Conservation (phyloP, 2,329 filamentous ascomycete genomes). For the Colletotrichum orchidophilum region DNA sequence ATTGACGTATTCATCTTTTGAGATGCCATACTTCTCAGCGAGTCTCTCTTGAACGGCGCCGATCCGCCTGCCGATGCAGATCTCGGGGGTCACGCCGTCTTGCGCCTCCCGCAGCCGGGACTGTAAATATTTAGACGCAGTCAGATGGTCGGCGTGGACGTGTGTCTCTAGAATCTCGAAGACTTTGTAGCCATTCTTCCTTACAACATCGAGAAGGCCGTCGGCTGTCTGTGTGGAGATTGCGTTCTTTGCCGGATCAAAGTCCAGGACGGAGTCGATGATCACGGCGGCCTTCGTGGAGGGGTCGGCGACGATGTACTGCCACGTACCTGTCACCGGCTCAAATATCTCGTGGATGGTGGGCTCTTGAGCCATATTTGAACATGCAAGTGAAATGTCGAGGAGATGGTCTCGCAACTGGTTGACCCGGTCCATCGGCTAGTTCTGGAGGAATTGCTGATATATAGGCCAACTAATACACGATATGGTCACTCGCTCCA, state of each 20-base stretch:
- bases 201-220: conserved; percentile 51
- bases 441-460: background rate
- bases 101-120: conserved; percentile 43
- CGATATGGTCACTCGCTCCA: background rate
- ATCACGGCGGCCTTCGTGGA: conserved; percentile 55
- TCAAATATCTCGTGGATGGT: conserved; percentile 47
- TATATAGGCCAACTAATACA: background rate
- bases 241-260: conserved; percentile 46
- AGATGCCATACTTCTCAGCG: conserved; percentile 49
- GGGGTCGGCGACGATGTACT: conserved; percentile 63
- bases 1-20: conserved; percentile 43
- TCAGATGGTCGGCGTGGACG: conserved; percentile 64
- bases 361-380: conserved; percentile 38
- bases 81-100: conserved; percentile 32
- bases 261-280: conserved; percentile 68
- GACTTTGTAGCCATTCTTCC: conserved; percentile 54
- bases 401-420: background rate
- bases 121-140: conserved; percentile 63
- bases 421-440: background rate
- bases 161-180: conserved; percentile 66
- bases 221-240: conserved; percentile 61
- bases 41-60: conserved; percentile 52
- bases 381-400: background rate
- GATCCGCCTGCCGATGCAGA: conserved; percentile 56
- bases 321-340: conserved; percentile 56